Evolutionary conservation across 768 basidiomycete species (phyloP), one percentile per base, ranked within the genome.

Genomic region (Botryobasidium botryosum): DNA sequence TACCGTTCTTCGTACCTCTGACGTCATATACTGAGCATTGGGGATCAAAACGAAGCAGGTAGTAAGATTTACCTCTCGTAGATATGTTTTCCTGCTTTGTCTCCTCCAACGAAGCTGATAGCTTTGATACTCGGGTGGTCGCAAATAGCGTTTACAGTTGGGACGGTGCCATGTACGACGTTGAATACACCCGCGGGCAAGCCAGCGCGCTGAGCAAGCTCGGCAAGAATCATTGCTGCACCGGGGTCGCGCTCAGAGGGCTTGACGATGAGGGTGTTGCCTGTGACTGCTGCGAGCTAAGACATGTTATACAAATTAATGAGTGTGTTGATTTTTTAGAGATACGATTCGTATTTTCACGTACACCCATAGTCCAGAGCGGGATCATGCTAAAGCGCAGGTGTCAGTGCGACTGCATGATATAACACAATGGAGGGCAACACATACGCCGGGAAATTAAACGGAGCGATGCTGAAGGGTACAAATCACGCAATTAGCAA

Each of bases 191-290:
- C 48, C 26, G 48, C 48, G 26, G 45, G 47, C 43, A 33, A 37
- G 50, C 54, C 85, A 45, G 92, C 88, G 44, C 75, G 75, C 90
- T 85, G 75, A 56, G 85, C 88, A 3, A 96, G 70, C 62, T 99
- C 92, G 26, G 90, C 88, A 49, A 99, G 88, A 45, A 99, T 92
- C 81, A 94, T 90, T 5, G 88, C 80, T 12, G 94, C 92, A 39
- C 92, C 92, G 12, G 92, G 92, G 58, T 94, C 91, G 21, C 92
- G 77, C 59, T 99, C 92, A 1, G 85, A 90, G 17, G 92, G 92
- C 56, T 99, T 99, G 49, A 99, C 67, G 48, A 99, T 71, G 33
- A 99, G 70, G 0, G 92, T 88, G 55, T 99, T 99, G 26, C 92
- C 92, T 0, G 86, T 90, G 7, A 78, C 78, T 20, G 75, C 67